Evolutionary conservation across 805 yeast species (phyloP).

Genomic region (Hanseniaspora pseudoguilliermondii): DNA sequence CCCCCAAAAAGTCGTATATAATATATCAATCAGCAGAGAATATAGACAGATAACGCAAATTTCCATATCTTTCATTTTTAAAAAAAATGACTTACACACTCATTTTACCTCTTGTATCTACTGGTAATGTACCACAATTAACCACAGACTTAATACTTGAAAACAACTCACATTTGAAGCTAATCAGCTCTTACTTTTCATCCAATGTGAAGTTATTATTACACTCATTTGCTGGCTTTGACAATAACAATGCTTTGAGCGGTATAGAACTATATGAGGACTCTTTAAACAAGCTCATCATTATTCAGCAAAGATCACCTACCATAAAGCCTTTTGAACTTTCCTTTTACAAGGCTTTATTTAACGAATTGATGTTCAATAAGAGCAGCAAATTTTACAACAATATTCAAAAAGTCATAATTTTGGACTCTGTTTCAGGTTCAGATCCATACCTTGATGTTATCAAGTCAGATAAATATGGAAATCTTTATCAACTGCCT

Average conservation of each 20-base stretch:
- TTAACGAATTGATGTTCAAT: conserved; percentile 35
- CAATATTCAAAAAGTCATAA: conserved; percentile 35
- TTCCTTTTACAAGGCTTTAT: conserved; percentile 38
- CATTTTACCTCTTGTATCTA: conserved; percentile 69
- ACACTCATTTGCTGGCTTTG: conserved; percentile 69
- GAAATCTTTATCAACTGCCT: conserved; percentile 4
- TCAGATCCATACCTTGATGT: conserved; percentile 26
- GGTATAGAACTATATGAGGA: conserved; percentile 54
- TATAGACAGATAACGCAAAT: no score
- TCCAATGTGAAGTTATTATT: conserved; percentile 41
- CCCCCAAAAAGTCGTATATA: no score
- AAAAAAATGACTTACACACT: conserved; percentile 29
- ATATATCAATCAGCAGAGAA: no score
- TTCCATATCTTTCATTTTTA: neutral
- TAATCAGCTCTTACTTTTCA: conserved; percentile 26
- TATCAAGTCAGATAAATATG: conserved; percentile 16
- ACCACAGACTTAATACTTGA: conserved; percentile 61
- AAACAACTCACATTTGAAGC: conserved; percentile 38
- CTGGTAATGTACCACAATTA: conserved; percentile 85
- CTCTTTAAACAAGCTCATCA: conserved; percentile 31
- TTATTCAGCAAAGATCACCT: conserved; percentile 79
- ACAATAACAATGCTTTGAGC: conserved; percentile 33
- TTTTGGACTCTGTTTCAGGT: conserved; percentile 65
- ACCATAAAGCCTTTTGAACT: conserved; percentile 50
- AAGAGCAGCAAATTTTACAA: neutral